phyloP scores from a whole-genome alignment of 2,329 filamentous ascomycete genomes.

The Macroventuria anomochaeta region DNA sequence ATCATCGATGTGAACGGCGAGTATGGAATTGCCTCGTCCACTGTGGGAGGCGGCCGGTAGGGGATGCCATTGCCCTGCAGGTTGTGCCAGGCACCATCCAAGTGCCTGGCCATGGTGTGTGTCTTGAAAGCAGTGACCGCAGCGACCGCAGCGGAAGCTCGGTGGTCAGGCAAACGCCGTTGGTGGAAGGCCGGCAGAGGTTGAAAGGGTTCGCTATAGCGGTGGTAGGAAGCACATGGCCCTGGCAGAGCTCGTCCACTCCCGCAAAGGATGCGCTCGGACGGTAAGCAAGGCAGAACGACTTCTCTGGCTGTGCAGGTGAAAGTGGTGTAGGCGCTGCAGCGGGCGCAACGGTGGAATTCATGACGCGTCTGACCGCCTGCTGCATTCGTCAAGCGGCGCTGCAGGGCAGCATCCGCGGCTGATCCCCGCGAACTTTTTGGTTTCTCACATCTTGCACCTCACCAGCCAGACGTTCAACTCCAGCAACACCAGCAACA shows the following conservation, averaged over 20 bases:
- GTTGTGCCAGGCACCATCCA: conserved; percentile 41
- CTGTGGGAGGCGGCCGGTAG: conserved; percentile 55
- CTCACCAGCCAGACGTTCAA: conserved; percentile 3
- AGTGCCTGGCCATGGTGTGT: conserved; percentile 33
- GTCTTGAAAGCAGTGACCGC: not conserved
- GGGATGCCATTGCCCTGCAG: conserved; percentile 43
- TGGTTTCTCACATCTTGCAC: conserved; percentile 19
- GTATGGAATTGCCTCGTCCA: conserved; percentile 80
- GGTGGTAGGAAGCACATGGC: conserved; percentile 24
- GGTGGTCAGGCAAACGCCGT: conserved; percentile 6
- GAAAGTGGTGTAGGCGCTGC: conserved; percentile 5
- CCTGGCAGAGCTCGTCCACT: conserved; percentile 11
- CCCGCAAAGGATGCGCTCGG: conserved; percentile 13
- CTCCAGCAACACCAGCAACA: conserved; percentile 4
- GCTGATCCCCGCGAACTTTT: conserved; percentile 31
- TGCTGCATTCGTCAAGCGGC: conserved; percentile 26
- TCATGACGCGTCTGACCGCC: conserved; percentile 40
- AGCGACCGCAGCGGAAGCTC: conserved; percentile 5
- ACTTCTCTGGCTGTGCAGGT: conserved; percentile 2
- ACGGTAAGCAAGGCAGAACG: conserved; percentile 1
- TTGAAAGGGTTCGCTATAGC: conserved; percentile 15
- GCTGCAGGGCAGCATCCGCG: conserved; percentile 20
- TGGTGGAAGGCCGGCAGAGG: not conserved
- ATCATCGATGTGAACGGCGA: conserved; percentile 81
- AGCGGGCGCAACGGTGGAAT: conserved; percentile 3